Evolutionary conservation across 345 rosid species (phyloP), one percentile per base, ranked within the genome.

Genomic region (Moricandia arvensis): DNA sequence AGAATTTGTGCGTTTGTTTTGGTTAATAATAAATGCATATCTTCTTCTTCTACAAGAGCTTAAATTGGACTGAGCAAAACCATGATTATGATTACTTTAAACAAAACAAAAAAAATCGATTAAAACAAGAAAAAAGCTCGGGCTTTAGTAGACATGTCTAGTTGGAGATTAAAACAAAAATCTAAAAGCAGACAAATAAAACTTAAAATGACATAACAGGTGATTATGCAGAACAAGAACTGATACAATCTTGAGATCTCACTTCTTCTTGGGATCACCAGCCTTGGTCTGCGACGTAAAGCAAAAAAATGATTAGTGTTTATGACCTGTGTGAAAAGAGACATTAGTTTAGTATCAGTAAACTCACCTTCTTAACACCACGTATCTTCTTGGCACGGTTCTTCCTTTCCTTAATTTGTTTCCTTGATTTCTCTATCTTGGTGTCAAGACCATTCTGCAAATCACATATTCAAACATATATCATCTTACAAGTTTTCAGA

Each of bases 341-440:
- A 17, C 15, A 3, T 8, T 13, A 3, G 26, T 31, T 31, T 21
- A 26, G 18, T 29, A 3, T 29, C 6, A 59, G 7, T 10, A 21
- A 45, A 13, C 72, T 71, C 66, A 95, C 99, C 97, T 95, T 92
- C 91, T 95, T 95, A 47, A 95, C 93, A 65, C 99, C 99, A 1
- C 99, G 94, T 61, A 95, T 79, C 84, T 95, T 95, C 90, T 90
- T 95, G 1, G 98, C 80, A n/a, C 99, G 80, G 83, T 92, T 95
- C 91, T 95, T 95, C 73, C 99, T 86, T 55, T 95, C 99, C 87
- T 95, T 92, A 73, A 95, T 11, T 60, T 95, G 99, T 68, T 95
- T 95, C 86, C 99, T 92, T 7, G 99, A 95, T 80, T 79, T 92
- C 83, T 95, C 99, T 0, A 90, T 82, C 90, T 95, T 95, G 4